Evolutionary conservation across 1,284 basidiomycete species (phyloP).

Genomic region (Mycosarcoma maydis): DNA sequence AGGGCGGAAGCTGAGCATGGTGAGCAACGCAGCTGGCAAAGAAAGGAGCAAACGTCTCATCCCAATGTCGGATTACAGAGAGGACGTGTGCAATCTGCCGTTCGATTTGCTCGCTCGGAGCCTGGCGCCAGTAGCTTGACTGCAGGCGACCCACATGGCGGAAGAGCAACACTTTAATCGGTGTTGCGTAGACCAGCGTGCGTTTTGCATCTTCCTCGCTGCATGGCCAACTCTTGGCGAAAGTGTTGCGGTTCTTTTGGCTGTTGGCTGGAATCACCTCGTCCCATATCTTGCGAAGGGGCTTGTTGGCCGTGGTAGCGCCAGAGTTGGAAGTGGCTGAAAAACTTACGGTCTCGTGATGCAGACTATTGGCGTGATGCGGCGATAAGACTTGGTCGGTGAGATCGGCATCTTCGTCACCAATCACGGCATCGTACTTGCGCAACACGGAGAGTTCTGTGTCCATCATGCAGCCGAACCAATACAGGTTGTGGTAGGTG

Average conservation of each 20-base stretch:
- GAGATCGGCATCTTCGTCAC: conserved; percentile 40
- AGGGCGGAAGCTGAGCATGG: conserved; percentile 24
- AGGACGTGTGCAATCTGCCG: conserved; percentile 31
- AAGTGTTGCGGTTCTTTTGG: conserved; percentile 19
- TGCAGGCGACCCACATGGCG: conserved; percentile 38
- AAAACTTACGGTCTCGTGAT: conserved; percentile 4
- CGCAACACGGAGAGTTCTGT: conserved; percentile 32
- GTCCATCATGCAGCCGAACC: conserved; percentile 42
- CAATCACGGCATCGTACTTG: conserved; percentile 37
- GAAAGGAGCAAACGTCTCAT: conserved; percentile 34
- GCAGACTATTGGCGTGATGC: conserved; percentile 5
- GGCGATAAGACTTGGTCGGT: conserved; percentile 21
- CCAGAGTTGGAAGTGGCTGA: not conserved
- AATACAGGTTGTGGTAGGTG: conserved; percentile 40
- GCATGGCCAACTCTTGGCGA: conserved; percentile 34
- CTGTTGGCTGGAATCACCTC: conserved; percentile 38
- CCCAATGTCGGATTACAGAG: conserved; percentile 32
- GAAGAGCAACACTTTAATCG: conserved; percentile 45
- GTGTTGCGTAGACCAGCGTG: conserved; percentile 30
- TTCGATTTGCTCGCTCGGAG: conserved; percentile 26
- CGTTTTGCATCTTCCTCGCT: conserved; percentile 27
- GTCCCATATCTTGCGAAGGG: conserved; percentile 41
- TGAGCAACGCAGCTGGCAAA: conserved; percentile 26
- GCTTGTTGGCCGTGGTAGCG: not conserved
- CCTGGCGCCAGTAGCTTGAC: conserved; percentile 36